Evolutionary conservation across 2,329 filamentous ascomycete genomes (phyloP).

Genomic region (Metarhizium guizhouense): DNA sequence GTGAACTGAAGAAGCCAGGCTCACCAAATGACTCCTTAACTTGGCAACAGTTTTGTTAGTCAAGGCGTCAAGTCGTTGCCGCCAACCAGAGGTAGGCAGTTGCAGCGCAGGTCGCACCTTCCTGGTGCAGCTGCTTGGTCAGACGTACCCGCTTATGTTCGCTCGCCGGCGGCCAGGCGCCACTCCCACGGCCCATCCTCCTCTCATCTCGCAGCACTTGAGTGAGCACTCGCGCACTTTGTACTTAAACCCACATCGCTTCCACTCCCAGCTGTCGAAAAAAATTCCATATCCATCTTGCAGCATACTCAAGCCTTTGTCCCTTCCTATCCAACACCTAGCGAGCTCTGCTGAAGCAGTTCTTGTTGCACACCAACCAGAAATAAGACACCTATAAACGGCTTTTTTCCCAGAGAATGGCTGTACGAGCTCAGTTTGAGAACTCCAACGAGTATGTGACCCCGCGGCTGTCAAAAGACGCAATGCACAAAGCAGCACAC

Average conservation of each 20-base stretch:
- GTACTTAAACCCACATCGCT: background rate
- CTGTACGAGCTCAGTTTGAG: slow-evolving; percentile 69
- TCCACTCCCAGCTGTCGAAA: background rate
- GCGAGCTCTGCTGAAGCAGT: background rate
- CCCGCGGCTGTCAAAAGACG: background rate
- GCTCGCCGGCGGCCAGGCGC: background rate
- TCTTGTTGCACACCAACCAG: background rate
- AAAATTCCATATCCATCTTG: slow-evolving; percentile 2
- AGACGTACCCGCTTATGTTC: background rate
- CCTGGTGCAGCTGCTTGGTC: background rate
- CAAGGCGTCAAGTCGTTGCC: too few species aligned
- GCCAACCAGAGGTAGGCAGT: too few species aligned
- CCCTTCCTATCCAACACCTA: background rate
- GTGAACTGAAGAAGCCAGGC: too few species aligned
- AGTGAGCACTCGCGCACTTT: background rate
- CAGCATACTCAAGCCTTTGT: slow-evolving; percentile 1
- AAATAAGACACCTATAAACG: background rate
- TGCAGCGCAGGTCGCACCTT: too few species aligned
- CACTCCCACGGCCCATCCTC: background rate
- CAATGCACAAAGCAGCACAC: background rate
- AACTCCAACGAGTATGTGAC: slow-evolving; percentile 77
- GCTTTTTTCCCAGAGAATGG: slow-evolving; percentile 38
- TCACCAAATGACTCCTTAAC: too few species aligned
- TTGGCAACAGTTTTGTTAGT: too few species aligned
- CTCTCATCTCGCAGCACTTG: background rate